Base-by-base conservation (phyloP, 164 flowering plant species). In the Warburgia ugandensis region DNA sequence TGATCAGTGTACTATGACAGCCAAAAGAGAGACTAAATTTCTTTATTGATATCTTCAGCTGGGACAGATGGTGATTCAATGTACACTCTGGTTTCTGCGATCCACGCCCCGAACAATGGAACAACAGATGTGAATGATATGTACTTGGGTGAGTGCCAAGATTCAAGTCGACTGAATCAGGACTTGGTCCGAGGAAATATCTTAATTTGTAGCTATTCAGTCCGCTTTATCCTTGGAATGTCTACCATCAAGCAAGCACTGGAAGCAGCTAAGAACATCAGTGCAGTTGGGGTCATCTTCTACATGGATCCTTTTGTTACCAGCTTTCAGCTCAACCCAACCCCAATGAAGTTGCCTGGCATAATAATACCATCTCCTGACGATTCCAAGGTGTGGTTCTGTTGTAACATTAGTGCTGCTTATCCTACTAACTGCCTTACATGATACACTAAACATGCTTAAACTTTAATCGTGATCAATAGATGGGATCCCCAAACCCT, bases 221-320 rank as follows among this genome's bases (percentile, higher is more conserved):
- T 92, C 39, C 83, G 94, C 29, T 92, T 88, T 55, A 92, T 92
- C 48, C 87, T 92, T 54, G 99, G 99, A 26, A 72, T 84, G 12
- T 88, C 99, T 36, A 80, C 94, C 26, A 63, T 88, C 59, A 84
- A 82, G 59, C 86, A 79, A 45, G 96, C 99, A 9, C 54, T 86
- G 61, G 59, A 80, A 59, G 78, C 95, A 29, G 94, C 94, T 4
- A 70, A 59, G 42, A 86, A 92, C 58, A 78, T 92, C 46, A 77
- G 84, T 72, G 96, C 99, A 33, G 83, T 61, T 52, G 99, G 99
- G 28, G 73, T 92, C 49, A 79, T 92, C 9, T 88, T 92, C 69
- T 84, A 73, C 73, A 74, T 86, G 95, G 99, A 92, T 75, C 89
- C 99, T 53, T 92, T 73, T 69, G 84, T 86, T n/a, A 67, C 79